Evolutionary conservation across 140 eudicot species (phyloP), one percentile per base, ranked within the genome.

Genomic region (Ambrosia hybrid): DNA sequence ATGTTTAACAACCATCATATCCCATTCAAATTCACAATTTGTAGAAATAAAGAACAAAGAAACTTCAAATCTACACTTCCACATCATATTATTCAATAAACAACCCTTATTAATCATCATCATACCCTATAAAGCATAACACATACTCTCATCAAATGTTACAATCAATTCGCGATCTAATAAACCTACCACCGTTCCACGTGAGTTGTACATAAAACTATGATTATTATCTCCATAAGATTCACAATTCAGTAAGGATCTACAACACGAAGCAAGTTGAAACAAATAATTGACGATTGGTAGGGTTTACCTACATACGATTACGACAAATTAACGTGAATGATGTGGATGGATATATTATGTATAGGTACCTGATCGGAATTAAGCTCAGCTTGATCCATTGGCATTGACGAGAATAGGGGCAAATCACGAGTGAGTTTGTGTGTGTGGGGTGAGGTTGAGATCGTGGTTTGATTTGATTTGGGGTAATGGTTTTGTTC

Each of bases 311-410:
- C 3, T 59, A 30, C 48, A 26, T 13, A 37, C 45, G 65, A 34
- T 55, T 57, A 53, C 30, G 66, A 36, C 37, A 11, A 41, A 41
- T 48, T 17, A 67, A 73, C 8, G 73, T 68, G 75, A 79, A 33
- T 68, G 45, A 21, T 63, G 8, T 14, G 38, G 64, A 77, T 61
- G 60, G 45, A 67, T 41, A 0, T 39, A 4, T 21, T 21, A 15
- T 68, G 30, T 37, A 65, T 37, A 53, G 41, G 34, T 81, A 85
- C 89, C 88, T 83, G 86, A 52, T 86, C 86, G 81, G 84, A 78
- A 63, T 71, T 80, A 64, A 86, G 85, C 74, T 86, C 88, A 52
- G 91, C 86, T 17, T 86, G 88, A 72, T 83, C 86, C 57, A 33
- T 75, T 51, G 86, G 80, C 91, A 80, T 83, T 76, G 69, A 14